Conservation (phyloP, 345 rosid genomes). For the Reutealis trisperma region DNA sequence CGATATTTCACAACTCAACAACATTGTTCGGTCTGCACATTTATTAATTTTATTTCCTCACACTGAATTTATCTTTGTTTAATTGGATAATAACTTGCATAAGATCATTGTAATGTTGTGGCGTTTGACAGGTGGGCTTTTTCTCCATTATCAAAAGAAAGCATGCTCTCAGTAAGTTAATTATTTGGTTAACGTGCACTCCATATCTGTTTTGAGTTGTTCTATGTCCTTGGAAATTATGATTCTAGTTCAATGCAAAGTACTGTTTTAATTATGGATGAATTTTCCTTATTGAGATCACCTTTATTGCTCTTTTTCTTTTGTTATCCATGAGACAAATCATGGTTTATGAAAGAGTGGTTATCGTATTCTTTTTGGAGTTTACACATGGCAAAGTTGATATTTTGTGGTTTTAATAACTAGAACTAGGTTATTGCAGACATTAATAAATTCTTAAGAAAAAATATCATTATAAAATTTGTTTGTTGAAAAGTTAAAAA, state of each 20-base stretch:
- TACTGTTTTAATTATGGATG: not conserved
- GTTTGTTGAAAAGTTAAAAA: not conserved
- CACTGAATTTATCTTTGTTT: not conserved
- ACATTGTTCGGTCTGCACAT: not conserved
- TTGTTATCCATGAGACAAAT: not conserved
- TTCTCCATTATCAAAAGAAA: conserved; percentile 72
- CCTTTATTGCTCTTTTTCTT: not conserved
- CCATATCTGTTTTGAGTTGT: not conserved
- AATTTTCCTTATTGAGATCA: not conserved
- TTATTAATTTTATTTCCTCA: not conserved
- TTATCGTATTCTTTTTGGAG: not conserved
- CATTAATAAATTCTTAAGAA: not conserved
- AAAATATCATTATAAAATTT: not conserved
- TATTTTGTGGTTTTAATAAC: not conserved
- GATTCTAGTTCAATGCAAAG: not conserved
- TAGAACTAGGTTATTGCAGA: not conserved
- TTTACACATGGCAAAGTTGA: not conserved
- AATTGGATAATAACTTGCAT: not conserved
- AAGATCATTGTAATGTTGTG: conserved; percentile 3
- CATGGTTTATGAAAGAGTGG: too few species aligned
- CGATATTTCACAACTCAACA: too few species aligned
- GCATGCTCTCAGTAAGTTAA: conserved; percentile 67
- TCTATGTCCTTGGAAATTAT: not conserved
- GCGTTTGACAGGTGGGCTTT: conserved; percentile 75
- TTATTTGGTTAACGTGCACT: not conserved